Percentiles rank a stretch among this genome's conserved stretches.
Conservation (phyloP, 2,329 filamentous ascomycete genomes). For the Mariannaea elegans region DNA sequence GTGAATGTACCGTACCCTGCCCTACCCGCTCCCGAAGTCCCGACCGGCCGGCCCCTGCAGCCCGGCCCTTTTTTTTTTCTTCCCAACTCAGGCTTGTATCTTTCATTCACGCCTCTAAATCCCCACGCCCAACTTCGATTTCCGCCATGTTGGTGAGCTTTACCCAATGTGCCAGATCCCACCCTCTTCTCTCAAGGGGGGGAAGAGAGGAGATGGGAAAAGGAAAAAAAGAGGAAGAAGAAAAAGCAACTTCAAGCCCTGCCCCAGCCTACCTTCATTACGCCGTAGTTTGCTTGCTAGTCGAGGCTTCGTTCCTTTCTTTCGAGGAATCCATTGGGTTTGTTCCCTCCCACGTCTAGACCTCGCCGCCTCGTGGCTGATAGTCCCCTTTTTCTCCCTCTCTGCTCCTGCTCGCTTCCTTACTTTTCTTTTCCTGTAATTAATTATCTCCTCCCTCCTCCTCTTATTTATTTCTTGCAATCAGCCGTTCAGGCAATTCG, state of each 20-base stretch:
- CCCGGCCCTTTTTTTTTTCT: constrained; percentile 33
- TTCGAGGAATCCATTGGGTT: constrained; percentile 35
- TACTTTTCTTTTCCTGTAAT: constrained; percentile 15
- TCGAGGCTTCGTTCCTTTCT: constrained; percentile 38
- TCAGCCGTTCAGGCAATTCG: constrained; percentile 16
- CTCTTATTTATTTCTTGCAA: constrained; percentile 12
- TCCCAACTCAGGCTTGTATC: background rate
- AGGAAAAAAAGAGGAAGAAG: background rate
- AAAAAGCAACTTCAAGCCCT: constrained; percentile 30
- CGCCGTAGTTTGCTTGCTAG: constrained; percentile 35
- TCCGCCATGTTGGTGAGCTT: constrained; percentile 28
- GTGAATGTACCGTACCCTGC: constrained; percentile 30
- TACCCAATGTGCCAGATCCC: constrained; percentile 39
- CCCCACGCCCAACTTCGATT: constrained; percentile 23
- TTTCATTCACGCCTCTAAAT: constrained; percentile 29
- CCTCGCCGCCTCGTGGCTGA: constrained; percentile 34
- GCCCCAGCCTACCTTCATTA: constrained; percentile 33
- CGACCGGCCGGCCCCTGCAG: constrained; percentile 35
- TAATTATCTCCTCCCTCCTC: background rate
- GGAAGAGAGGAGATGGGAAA: background rate
- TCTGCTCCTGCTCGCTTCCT: background rate
- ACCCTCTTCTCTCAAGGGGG: constrained; percentile 36
- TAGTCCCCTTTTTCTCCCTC: constrained; percentile 11
- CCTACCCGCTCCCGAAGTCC: constrained; percentile 30
- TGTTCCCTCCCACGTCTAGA: constrained; percentile 31